These are phyloP conservation scores for Ophiostoma montium DNA, from an alignment of 2,329 filamentous ascomycete genomes.

Conservation along the genomic window DNA sequence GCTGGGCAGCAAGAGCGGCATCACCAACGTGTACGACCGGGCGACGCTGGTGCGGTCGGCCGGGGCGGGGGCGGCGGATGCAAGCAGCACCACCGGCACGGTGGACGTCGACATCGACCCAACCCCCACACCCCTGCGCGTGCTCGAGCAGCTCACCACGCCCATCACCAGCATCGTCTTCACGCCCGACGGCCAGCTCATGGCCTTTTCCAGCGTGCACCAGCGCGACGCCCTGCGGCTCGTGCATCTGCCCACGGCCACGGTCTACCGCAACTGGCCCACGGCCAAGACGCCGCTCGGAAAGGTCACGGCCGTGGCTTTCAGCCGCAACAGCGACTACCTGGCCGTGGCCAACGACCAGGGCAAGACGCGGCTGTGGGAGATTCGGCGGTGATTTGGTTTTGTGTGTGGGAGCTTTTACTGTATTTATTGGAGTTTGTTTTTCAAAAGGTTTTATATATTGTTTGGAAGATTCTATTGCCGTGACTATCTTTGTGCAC, in stretches of 20 bases:
- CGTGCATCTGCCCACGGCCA: constrained; percentile 82
- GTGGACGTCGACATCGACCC: constrained; percentile 39
- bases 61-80: too few relatives aligned
- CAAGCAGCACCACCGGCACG: constrained; percentile 15
- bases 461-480: too few relatives aligned
- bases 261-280: constrained; percentile 94
- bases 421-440: too few relatives aligned
- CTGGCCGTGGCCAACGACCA: constrained; percentile 79
- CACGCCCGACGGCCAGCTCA: constrained; percentile 75
- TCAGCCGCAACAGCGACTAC: constrained; percentile 49
- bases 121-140: constrained; percentile 56
- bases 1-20: constrained; percentile 71
- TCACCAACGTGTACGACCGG: constrained; percentile 90
- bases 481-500: too few relatives aligned
- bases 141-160: constrained; percentile 77
- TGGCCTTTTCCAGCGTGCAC: constrained; percentile 74
- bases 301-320: constrained; percentile 61
- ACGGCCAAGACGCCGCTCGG: constrained; percentile 81
- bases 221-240: constrained; percentile 80
- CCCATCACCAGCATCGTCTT: constrained; percentile 69
- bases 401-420: too few relatives aligned
- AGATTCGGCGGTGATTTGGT: constrained; percentile 62
- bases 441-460: too few relatives aligned
- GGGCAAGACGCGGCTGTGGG: constrained; percentile 83
- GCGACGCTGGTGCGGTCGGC: constrained; percentile 44